Base-by-base conservation (phyloP, 2,329 filamentous ascomycete species). In the Zopfia rhizophila region DNA sequence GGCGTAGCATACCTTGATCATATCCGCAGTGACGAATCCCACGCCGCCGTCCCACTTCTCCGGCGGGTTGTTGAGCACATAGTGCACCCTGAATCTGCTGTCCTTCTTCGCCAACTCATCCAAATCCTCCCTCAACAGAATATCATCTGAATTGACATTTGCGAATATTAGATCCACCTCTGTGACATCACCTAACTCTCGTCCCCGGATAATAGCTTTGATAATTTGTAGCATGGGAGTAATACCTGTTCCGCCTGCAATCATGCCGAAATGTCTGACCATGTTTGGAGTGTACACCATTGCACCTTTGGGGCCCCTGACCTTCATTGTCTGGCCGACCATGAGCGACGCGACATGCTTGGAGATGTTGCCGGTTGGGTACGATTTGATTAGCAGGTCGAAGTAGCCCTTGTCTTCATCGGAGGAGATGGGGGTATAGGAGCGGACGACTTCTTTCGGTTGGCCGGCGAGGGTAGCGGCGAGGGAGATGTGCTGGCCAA, bases 241-340 rank as follows among this genome's bases (percentile, higher is more conserved):
- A 73, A 99, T 97, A 61, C 94, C 94, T 23, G 94, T 97, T 57
- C 94, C 94, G 60, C 94, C 94, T 55, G 94, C 91, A 69, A 99
- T 90, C 94, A 99, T 99, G 69, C 92, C 94, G 61, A 99, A 96
- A 75, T 90, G 90, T 56, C 90, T 87, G 63, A 93, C 90, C 89
- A 99, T 93, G 81, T 97, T 97, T 63, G 93, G 91, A 13, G 88
- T 90, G 79, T 99, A 99, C 54, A 96, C 90, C 82, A 99, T 97
- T 63, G 93, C 93, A 62, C 94, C 94, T 83, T 97, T 97, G 74
- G 94, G 94, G 7, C 94, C 94, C 64, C 85, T 87, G 64, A 97
- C 88, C 72, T 90, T 90, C 82, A 99, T 94, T 51, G 83, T 87
- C 74, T 74, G 63, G 52, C 93, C 92, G 50, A 97, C 82, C 55